Evolutionary conservation across 805 yeast species (phyloP).

Genomic region (Blastobotrys mokoenaii): DNA sequence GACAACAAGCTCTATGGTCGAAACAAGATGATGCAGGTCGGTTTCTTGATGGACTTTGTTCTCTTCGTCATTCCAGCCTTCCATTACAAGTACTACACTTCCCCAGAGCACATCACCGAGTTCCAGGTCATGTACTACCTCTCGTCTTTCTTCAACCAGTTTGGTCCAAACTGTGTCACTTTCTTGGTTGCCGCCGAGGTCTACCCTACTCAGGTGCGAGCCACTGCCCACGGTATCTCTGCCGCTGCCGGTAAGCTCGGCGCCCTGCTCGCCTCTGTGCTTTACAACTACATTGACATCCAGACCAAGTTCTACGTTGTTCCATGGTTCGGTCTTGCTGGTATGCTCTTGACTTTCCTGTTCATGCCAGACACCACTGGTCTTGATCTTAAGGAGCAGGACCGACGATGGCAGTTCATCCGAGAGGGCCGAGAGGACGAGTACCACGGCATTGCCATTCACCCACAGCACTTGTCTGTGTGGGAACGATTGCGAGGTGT

Average conservation of each 20-base stretch:
- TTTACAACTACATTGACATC: conserved; percentile 26
- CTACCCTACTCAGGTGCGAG: conserved; percentile 56
- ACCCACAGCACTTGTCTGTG: conserved; percentile 24
- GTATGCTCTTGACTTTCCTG: conserved; percentile 24
- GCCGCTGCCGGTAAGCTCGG: conserved; percentile 58
- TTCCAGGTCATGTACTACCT: conserved; percentile 48
- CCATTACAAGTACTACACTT: conserved; percentile 31
- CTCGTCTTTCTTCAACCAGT: conserved; percentile 53
- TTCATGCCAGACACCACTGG: conserved; percentile 29
- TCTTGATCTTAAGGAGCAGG: conserved; percentile 27
- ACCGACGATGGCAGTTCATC: conserved; percentile 27
- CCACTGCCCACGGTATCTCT: conserved; percentile 54
- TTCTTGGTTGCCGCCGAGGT: conserved; percentile 54
- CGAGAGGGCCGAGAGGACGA: conserved; percentile 25
- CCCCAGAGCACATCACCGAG: conserved; percentile 20
- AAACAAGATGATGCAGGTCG: conserved; percentile 44
- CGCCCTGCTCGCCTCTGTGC: conserved; percentile 42
- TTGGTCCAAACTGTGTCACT: conserved; percentile 55
- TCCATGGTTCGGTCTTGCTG: conserved; percentile 30
- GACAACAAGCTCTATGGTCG: conserved; percentile 42
- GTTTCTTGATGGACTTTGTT: conserved; percentile 45
- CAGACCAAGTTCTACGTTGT: conserved; percentile 27
- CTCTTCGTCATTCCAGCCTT: conserved; percentile 49
- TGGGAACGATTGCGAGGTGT: conserved; percentile 27
- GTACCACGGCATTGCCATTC: conserved; percentile 30